phyloP scores from a whole-genome alignment of 208 protist species.

The Strigomonas galati region DNA sequence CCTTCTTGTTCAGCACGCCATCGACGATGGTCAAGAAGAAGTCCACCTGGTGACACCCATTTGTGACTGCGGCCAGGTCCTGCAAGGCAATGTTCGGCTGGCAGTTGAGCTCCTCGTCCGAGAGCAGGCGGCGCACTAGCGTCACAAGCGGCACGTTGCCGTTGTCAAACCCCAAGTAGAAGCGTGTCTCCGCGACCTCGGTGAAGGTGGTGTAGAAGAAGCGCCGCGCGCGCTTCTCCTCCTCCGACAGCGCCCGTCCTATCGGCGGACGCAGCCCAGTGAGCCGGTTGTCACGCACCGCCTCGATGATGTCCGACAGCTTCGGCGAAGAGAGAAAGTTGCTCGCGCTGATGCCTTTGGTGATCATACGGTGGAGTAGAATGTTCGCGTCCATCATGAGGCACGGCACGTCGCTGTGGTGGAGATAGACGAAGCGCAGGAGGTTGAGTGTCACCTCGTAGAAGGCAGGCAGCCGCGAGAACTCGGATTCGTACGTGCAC shows the following conservation, averaged over 20 bases:
- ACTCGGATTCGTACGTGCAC: conserved; percentile 66
- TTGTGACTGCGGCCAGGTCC: conserved; percentile 60
- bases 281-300: conserved; percentile 52
- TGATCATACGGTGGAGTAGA: conserved; percentile 55
- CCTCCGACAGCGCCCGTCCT: not conserved
- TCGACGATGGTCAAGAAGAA: conserved; percentile 55
- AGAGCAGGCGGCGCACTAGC: conserved; percentile 39
- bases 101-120: conserved; percentile 22
- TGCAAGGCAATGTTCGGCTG: conserved; percentile 34
- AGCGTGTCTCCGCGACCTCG: conserved; percentile 67
- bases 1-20: conserved; percentile 27
- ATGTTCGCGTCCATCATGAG: conserved; percentile 74
- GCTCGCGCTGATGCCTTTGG: conserved; percentile 40
- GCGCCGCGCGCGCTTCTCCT: conserved; percentile 35
- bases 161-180: conserved; percentile 63
- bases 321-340: conserved; percentile 62
- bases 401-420: conserved; percentile 66
- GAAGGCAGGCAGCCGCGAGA: conserved; percentile 39
- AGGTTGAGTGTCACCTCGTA: conserved; percentile 72
- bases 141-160: conserved; percentile 32
- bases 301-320: conserved; percentile 50
- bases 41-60: conserved; percentile 64
- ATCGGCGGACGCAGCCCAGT: conserved; percentile 23
- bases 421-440: conserved; percentile 69
- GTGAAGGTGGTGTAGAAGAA: conserved; percentile 57